Evolutionary conservation across 164 flowering plant species (phyloP).

Genomic region (Tetracentron sinense): DNA sequence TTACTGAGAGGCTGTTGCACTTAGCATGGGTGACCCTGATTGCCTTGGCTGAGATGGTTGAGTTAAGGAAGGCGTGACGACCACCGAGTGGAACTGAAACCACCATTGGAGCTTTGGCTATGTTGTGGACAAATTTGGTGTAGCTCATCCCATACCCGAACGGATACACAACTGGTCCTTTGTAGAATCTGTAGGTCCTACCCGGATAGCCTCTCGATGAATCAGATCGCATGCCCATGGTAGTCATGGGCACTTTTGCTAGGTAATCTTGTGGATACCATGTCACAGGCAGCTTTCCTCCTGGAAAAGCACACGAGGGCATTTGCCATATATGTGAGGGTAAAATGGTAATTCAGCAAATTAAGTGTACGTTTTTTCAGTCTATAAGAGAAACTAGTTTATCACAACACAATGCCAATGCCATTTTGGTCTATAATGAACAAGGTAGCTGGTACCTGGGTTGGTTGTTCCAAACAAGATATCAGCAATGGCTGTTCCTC

Average conservation of each 20-base stretch:
- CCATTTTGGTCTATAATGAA: not conserved
- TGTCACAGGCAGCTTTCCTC: conserved; percentile 85
- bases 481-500: conserved; percentile 91
- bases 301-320: conserved; percentile 27
- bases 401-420: too few species aligned
- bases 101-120: conserved; percentile 46
- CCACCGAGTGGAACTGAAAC: conserved; percentile 55
- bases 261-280: conserved; percentile 87
- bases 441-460: conserved; percentile 46
- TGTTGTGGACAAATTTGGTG: conserved; percentile 45
- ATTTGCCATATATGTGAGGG: too few species aligned
- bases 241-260: conserved; percentile 66
- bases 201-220: conserved; percentile 67
- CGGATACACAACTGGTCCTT: conserved; percentile 78
- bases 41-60: conserved; percentile 30
- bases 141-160: conserved; percentile 90
- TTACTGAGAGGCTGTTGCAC: conserved; percentile 44
- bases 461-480: conserved; percentile 69
- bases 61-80: conserved; percentile 20
- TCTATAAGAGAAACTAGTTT: too few species aligned
- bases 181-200: conserved; percentile 85
- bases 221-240: conserved; percentile 70
- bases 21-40: conserved; percentile 67
- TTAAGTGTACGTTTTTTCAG: too few species aligned
- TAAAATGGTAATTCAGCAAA: not conserved